Evolutionary conservation across 352 stramenopile species (phyloP).

Genomic region (Phytophthora lateralis): DNA sequence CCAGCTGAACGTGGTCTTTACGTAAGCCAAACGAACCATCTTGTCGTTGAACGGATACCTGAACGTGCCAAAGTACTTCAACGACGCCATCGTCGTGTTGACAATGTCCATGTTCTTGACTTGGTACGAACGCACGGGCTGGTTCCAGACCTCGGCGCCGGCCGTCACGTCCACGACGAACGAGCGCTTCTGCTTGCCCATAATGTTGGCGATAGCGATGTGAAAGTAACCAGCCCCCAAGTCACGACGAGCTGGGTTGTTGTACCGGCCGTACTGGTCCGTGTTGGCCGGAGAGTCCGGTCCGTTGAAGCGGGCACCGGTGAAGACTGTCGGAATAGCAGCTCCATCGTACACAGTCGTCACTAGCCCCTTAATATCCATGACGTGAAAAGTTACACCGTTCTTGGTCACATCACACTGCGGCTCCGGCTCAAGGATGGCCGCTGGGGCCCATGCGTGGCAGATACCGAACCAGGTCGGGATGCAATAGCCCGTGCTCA

Average conservation of each 20-base stretch:
- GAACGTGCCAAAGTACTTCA: slow-evolving; percentile 22
- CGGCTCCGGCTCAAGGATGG: slow-evolving; percentile 38
- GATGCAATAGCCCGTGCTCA: slow-evolving; percentile 27
- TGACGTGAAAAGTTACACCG: slow-evolving; percentile 33
- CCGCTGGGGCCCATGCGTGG: slow-evolving; percentile 38
- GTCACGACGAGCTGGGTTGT: slow-evolving; percentile 28
- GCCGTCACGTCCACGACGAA: slow-evolving; percentile 38
- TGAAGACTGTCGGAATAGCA: slow-evolving; percentile 30
- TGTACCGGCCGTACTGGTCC: slow-evolving; percentile 33
- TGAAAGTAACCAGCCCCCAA: slow-evolving; percentile 36
- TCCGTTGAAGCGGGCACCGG: slow-evolving; percentile 31
- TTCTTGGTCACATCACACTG: slow-evolving; percentile 37
- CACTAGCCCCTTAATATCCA: slow-evolving; percentile 37
- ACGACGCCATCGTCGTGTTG: slow-evolving; percentile 16
- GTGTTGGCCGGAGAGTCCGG: slow-evolving; percentile 16
- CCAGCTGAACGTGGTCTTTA: slow-evolving; percentile 37
- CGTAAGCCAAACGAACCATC: slow-evolving; percentile 24
- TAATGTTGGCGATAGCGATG: slow-evolving; percentile 36
- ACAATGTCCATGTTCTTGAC: slow-evolving; percentile 24
- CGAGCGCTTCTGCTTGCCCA: slow-evolving; percentile 25
- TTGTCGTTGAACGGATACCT: slow-evolving; percentile 40
- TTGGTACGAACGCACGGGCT: slow-evolving; percentile 28
- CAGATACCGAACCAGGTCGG: slow-evolving; percentile 41
- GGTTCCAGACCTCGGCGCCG: slow-evolving; percentile 39
- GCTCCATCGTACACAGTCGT: slow-evolving; percentile 34